Evolutionary conservation across 345 rosid species (phyloP), one percentile per base, ranked within the genome.

Genomic region (Brassica carinata): DNA sequence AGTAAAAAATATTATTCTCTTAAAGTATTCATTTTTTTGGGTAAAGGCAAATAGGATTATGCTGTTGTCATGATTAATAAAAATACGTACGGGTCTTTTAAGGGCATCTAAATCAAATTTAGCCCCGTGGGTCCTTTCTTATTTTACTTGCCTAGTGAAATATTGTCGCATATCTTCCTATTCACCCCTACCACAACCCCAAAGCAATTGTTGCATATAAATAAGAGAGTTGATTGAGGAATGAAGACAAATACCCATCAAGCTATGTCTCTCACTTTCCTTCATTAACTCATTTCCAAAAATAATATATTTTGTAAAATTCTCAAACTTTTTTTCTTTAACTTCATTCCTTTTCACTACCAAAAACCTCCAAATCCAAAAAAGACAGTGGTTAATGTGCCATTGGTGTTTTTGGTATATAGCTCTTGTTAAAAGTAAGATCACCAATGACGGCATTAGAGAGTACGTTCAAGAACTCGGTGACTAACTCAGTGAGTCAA

Each of bases 131-230:
- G 79, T 69, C 83, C 75, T 19, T 34, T 53, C 29, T 18, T 10
- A 43, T 69, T 63, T 80, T 75, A 69, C 79, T 69, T 51, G 36
- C 66, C 69, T 36, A 53, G 71, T 80, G 79, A 19, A 69, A 75
- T 69, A 69, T 80, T 69, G 79, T 80, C 72, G 71, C 79, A 80
- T 74, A 69, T 69, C 75, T 51, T 7, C 48, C 79, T 51, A 61
- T 74, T 26, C 78, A 75, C 67, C 67, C 4, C 45, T 38, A 38
- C 51, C 51, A 43, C 51, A 19, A 19, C 83, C 77, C 78, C 66
- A 45, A 30, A 62, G 38, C 72, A 0, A 15, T 69, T 75, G 61
- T 63, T 80, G 75, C 64, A 69, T 80, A 80, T 80, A 80, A 74
- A 80, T 80, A 51, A 68, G 74, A 71, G 10, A 69, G 57, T 74